A percentile compares a stretch with the other conserved stretches of the same genome.
These are phyloP conservation scores for Phaeotremella skinneri DNA, from an alignment of 768 basidiomycete species.

Conservation along the genomic window DNA sequence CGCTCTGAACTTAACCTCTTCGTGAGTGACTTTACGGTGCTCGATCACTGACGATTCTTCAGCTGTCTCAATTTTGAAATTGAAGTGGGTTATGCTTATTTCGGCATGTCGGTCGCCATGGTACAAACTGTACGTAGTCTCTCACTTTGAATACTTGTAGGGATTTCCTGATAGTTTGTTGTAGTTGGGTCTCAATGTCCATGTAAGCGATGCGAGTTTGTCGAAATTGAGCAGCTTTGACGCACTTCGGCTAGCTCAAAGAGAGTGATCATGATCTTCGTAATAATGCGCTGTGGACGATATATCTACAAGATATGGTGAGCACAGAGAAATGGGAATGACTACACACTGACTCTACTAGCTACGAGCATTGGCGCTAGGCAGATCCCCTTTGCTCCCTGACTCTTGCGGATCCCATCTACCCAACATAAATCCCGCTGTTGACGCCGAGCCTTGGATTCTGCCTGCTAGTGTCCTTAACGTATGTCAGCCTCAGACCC, in stretches of 20 bases:
- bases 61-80: conserved; percentile 1
- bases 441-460: not conserved
- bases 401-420: not conserved
- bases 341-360: not conserved
- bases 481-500: not conserved
- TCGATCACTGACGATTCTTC: not conserved
- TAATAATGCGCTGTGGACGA: not conserved
- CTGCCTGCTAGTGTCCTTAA: not conserved
- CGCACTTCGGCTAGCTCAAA: not conserved
- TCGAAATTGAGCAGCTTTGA: not conserved
- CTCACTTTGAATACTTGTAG: not conserved
- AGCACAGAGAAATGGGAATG: not conserved
- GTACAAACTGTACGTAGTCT: conserved; percentile 10
- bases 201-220: not conserved
- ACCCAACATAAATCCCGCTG: not conserved
- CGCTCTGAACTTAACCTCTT: not conserved
- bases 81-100: conserved; percentile 1
- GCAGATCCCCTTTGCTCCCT: not conserved
- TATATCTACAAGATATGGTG: not conserved
- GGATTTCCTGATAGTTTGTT: not conserved
- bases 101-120: conserved; percentile 14
- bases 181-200: not conserved
- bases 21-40: not conserved
- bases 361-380: not conserved
- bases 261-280: not conserved